A percentile compares a stretch with the other conserved stretches of the same genome.
phyloP scores from a whole-genome alignment of 495 filamentous ascomycete genomes.

The Penicillium daleae region DNA sequence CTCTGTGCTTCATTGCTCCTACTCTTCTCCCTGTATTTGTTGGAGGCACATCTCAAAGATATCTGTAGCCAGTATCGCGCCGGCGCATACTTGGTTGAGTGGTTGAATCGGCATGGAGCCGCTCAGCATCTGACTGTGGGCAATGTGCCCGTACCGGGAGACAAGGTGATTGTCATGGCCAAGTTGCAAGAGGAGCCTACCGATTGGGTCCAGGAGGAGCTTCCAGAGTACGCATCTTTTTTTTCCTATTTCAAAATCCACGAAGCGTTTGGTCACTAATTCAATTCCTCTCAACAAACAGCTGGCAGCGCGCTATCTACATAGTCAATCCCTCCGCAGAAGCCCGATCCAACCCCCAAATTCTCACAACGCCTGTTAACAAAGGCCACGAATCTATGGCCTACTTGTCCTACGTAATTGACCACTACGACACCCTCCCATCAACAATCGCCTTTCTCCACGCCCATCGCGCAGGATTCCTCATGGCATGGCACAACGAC shows the following conservation, averaged over 20 bases:
- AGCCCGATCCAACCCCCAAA: slow-evolving; percentile 44
- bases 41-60: slow-evolving; percentile 44
- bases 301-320: slow-evolving; percentile 66
- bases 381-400: slow-evolving; percentile 80
- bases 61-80: slow-evolving; percentile 51
- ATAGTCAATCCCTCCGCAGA: slow-evolving; percentile 62
- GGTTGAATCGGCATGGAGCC: slow-evolving; percentile 30
- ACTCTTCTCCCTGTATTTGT: slow-evolving; percentile 39
- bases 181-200: slow-evolving; percentile 59
- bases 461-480: slow-evolving; percentile 53
- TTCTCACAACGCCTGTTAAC: slow-evolving; percentile 52
- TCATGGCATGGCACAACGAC: slow-evolving; percentile 69
- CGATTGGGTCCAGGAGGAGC: slow-evolving; percentile 61
- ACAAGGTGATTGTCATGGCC: slow-evolving; percentile 63
- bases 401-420: slow-evolving; percentile 74
- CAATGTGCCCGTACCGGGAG: slow-evolving; percentile 25
- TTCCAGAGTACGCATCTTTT: slow-evolving; percentile 47
- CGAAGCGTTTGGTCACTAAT: neutral
- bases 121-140: slow-evolving; percentile 11
- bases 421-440: slow-evolving; percentile 68
- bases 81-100: slow-evolving; percentile 45
- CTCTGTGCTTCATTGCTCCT: slow-evolving; percentile 36
- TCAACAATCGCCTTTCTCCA: slow-evolving; percentile 73
- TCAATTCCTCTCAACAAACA: slow-evolving; percentile 8
- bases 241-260: no score